Conservation (phyloP, 1,139 yeast genomes). For the Zygosaccharomyces pseudobailii region DNA sequence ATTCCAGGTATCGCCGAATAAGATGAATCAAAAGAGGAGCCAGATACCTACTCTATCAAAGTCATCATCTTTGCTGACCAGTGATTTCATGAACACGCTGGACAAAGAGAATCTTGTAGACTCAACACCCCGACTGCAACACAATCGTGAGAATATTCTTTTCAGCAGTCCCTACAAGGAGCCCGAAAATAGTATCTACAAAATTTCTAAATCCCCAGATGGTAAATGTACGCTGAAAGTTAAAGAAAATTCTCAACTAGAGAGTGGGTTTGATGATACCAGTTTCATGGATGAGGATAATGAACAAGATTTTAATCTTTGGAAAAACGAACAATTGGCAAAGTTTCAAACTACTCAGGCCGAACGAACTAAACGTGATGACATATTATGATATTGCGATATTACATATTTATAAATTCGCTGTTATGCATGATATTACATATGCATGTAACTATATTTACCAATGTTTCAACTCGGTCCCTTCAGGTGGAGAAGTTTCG, state of each 20-base stretch:
- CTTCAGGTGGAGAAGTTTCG: conserved; percentile 76
- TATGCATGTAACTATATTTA: conserved; percentile 14
- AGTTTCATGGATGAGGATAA: conserved; percentile 30
- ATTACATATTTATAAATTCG: background rate
- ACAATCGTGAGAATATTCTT: conserved; percentile 1
- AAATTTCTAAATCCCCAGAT: conserved; percentile 30
- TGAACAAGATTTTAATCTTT: conserved; percentile 24
- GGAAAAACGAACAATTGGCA: conserved; percentile 29
- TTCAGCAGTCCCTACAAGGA: conserved; percentile 27
- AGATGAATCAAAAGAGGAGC: conserved; percentile 15
- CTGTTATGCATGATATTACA: conserved; percentile 1
- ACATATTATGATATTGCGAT: background rate
- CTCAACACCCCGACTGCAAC: conserved; percentile 11
- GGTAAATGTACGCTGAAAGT: conserved; percentile 28
- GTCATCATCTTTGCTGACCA: conserved; percentile 7
- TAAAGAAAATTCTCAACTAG: conserved; percentile 12
- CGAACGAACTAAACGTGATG: background rate
- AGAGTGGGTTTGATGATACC: conserved; percentile 23
- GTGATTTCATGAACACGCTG: conserved; percentile 2
- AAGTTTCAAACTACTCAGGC: conserved; percentile 12
- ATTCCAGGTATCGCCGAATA: conserved; percentile 23
- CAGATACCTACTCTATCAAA: conserved; percentile 19
- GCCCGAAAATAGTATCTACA: conserved; percentile 28
- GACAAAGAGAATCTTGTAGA: conserved; percentile 15
- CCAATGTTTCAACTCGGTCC: conserved; percentile 47